phyloP scores from a whole-genome alignment of 75 land plant genomes.

The Azolla pinnata region DNA sequence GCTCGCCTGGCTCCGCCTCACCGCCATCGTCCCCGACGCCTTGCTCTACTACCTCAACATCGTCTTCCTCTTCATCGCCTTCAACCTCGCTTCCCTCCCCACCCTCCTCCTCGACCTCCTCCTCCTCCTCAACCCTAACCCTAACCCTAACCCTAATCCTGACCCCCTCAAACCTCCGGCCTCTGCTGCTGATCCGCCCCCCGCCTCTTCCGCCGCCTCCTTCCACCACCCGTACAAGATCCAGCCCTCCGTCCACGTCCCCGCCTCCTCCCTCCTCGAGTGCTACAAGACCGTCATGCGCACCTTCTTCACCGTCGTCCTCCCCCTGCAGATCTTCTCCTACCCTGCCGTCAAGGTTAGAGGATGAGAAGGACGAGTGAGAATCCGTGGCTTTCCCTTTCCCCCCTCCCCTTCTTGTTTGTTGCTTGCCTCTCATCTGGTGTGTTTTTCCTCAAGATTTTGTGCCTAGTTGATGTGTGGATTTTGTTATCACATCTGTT shows the following conservation, averaged over 20 bases:
- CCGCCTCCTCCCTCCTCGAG: conserved; percentile 1
- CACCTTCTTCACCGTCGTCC: conserved; percentile 26
- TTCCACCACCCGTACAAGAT: conserved; percentile 16
- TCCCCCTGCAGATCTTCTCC: conserved; percentile 29
- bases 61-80: conserved; percentile 20
- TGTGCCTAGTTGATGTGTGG: too few species aligned
- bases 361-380: background rate
- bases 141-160: too few species aligned
- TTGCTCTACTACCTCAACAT: conserved; percentile 22
- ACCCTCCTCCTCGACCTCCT: conserved; percentile 16
- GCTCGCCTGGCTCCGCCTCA: conserved; percentile 21
- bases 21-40: conserved; percentile 18
- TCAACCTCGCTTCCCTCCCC: conserved; percentile 26
- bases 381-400: background rate
- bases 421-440: background rate
- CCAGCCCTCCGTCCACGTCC: conserved; percentile 25
- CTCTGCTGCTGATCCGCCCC: too few species aligned
- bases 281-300: conserved; percentile 26
- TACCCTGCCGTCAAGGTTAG: conserved; percentile 24
- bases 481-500: too few species aligned
- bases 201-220: background rate
- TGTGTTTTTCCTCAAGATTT: too few species aligned
- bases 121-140: too few species aligned
- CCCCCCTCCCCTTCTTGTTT: background rate
- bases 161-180: background rate